A percentile compares a stretch with the other conserved stretches of the same genome.
phyloP scores from a whole-genome alignment of 148 eudicot genomes.

The Fagopyrum esculentum region DNA sequence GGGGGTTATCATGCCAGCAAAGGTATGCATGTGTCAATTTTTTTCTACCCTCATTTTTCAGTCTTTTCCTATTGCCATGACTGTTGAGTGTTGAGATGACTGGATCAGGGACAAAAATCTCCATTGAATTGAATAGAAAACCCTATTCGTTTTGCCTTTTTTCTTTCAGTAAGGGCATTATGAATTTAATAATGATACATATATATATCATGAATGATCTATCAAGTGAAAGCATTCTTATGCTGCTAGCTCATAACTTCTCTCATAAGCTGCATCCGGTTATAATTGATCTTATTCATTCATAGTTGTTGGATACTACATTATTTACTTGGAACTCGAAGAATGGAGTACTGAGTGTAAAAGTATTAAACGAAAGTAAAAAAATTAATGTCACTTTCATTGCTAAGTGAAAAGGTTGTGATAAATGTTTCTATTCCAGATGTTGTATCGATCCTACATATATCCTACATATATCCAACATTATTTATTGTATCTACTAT shows the following conservation, averaged over 20 bases:
- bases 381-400: too few species aligned
- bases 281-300: not conserved
- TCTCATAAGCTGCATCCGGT: not conserved
- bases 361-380: too few species aligned
- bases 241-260: not conserved
- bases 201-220: not conserved
- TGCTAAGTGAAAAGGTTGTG: too few species aligned
- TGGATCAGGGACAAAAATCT: not conserved
- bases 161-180: not conserved
- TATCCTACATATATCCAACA: too few species aligned
- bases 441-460: too few species aligned
- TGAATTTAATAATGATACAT: not conserved
- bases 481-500: too few species aligned
- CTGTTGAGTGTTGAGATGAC: not conserved
- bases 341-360: too few species aligned
- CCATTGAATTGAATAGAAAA: not conserved
- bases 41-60: not conserved
- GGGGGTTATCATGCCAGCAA: conserved; percentile 62
- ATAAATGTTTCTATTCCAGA: too few species aligned
- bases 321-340: too few species aligned
- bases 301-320: not conserved
- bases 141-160: not conserved
- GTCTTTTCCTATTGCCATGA: not conserved
- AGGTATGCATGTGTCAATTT: conserved; percentile 35
- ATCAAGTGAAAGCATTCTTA: not conserved